Evolutionary conservation across 2,329 filamentous ascomycete species (phyloP).

Genomic region (Calonectria honghensis): DNA sequence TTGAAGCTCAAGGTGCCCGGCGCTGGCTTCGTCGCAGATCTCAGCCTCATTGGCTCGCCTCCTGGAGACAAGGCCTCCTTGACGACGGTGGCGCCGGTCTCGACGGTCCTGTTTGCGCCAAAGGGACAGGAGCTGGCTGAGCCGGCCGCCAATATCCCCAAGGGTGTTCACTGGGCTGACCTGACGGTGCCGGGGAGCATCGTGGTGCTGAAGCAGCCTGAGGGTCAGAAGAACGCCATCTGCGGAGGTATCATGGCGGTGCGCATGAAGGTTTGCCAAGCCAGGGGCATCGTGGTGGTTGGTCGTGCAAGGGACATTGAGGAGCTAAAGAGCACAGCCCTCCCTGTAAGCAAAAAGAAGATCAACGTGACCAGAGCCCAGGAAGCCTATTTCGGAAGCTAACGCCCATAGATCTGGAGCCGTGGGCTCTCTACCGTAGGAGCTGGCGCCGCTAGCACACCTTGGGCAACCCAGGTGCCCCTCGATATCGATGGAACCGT

Average conservation of each 20-base stretch:
- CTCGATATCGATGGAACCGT: slow-evolving; percentile 65
- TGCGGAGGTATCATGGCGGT: slow-evolving; percentile 86
- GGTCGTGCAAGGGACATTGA: slow-evolving; percentile 80
- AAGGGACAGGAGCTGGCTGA: slow-evolving; percentile 67
- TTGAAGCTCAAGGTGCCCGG: slow-evolving; percentile 80
- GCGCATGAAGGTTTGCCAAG: slow-evolving; percentile 78
- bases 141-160: slow-evolving; percentile 70
- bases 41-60: slow-evolving; percentile 60
- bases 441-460: slow-evolving; percentile 72
- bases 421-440: slow-evolving; percentile 75
- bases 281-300: slow-evolving; percentile 78
- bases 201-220: slow-evolving; percentile 80
- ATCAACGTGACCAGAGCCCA: slow-evolving; percentile 4
- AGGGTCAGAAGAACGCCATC: slow-evolving; percentile 80
- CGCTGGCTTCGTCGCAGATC: slow-evolving; percentile 80
- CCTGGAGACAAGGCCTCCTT: slow-evolving; percentile 48
- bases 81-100: slow-evolving; percentile 71
- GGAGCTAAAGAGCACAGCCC: slow-evolving; percentile 72
- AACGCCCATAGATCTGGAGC: slow-evolving; percentile 70
- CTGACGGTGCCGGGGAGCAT: slow-evolving; percentile 75
- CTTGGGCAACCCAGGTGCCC: slow-evolving; percentile 71
- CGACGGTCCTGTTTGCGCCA: slow-evolving; percentile 77
- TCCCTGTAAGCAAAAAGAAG: slow-evolving; percentile 70
- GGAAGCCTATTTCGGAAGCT: slow-evolving; percentile 38
- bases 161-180: slow-evolving; percentile 81